A percentile compares a stretch with the other conserved stretches of the same genome.
Conservation (phyloP, 2,329 filamentous ascomycete genomes). For the Colletotrichum tropicale region DNA sequence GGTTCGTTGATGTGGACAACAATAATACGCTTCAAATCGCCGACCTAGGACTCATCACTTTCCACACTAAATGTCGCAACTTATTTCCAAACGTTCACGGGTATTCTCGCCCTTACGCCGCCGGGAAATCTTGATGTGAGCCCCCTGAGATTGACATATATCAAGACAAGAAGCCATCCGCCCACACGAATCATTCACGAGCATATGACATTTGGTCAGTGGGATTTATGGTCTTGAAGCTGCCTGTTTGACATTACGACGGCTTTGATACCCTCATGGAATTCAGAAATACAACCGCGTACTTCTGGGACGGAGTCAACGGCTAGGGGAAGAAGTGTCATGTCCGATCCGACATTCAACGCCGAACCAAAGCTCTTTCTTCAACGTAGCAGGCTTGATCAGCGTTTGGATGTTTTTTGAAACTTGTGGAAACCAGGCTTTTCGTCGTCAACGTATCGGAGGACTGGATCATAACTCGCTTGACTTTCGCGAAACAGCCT, state of each 20-base stretch:
- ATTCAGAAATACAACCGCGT: background rate
- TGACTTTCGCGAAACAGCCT: background rate
- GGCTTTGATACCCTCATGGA: background rate
- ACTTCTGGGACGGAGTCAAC: background rate
- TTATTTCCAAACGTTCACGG: background rate
- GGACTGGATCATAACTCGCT: background rate
- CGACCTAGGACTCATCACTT: background rate
- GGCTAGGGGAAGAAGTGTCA: background rate
- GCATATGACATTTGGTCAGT: constrained; percentile 34
- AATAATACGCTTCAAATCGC: background rate
- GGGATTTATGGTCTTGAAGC: constrained; percentile 32
- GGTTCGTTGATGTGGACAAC: background rate
- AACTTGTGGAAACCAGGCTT: background rate
- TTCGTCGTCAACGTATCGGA: background rate
- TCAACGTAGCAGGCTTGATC: background rate
- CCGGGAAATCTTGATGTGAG: background rate
- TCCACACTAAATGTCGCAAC: background rate
- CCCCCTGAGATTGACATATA: background rate
- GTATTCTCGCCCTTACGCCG: background rate
- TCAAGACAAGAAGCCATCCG: background rate
- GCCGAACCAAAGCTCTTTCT: background rate
- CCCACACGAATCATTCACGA: constrained; percentile 18
- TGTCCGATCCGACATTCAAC: background rate
- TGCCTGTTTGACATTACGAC: constrained; percentile 26
- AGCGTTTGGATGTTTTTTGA: background rate